Evolutionary conservation across 441 rosid species (phyloP), one percentile per base, ranked within the genome.

Genomic region (Heliophila coronopifolia): DNA sequence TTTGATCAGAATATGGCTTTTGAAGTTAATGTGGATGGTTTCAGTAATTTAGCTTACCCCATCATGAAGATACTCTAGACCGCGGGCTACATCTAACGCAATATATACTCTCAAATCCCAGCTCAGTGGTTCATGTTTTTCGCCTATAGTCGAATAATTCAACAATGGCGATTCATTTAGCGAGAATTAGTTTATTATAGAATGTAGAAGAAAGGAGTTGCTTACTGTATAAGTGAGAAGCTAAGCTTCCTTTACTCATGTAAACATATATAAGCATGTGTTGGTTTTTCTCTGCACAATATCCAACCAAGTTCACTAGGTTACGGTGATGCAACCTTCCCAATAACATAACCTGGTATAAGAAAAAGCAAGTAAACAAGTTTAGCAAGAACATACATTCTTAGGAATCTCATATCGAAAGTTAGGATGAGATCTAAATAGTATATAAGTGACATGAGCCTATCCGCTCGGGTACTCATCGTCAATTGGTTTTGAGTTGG

Each of bases 301-400:
- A 92, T 36, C 99, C 99, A 1, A 88, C 75, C 76, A 92, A 74
- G 74, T 92, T 85, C 71, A 88, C 97, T 16, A 92, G 77, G 70
- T 88, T 92, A 33, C 97, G 75, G 54, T 92, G 99, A 70, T 92
- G 99, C 78, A 92, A 61, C 71, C 99, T 80, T 69, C 97, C 99
- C 69, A 92, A 58, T 46, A 92, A 65, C 90, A 80, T 78, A 32
- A 92, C 99, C 99, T 92, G 84, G n/a, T n/a, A 42, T 36, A 65
- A 67, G n/a, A 7, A 12, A 19, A 36, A 14, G 9, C 9, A 1
- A 38, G 9, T 53, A 13, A 3, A 3, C 2, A 4, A 37, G 35
- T 11, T 46, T 48, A 33, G 40, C 32, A 16, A 13, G 18, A 35
- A 45, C n/a, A n/a, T n/a, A n/a, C n/a, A n/a, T n/a, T n/a, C n/a